Conservation (phyloP, 257 asterid genomes). For the Buddleja alternifolia region DNA sequence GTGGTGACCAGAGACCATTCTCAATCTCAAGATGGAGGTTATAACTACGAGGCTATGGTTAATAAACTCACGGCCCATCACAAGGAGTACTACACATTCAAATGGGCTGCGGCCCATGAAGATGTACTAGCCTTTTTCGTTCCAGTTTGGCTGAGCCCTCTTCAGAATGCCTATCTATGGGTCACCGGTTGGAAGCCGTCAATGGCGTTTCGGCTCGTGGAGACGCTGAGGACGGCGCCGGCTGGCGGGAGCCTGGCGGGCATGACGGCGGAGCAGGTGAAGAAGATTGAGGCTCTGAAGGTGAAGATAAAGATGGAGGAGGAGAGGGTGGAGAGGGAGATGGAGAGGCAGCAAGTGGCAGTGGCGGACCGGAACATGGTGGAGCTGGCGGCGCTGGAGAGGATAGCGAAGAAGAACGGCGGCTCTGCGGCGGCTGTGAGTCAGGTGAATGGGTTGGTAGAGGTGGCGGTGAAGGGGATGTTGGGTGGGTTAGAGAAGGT, state of each 20-base stretch:
- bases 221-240: constrained; percentile 25
- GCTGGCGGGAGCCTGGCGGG: neutral
- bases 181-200: constrained; percentile 84
- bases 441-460: constrained; percentile 41
- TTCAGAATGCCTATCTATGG: constrained; percentile 57
- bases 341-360: constrained; percentile 76
- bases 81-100: constrained; percentile 57
- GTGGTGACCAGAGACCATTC: neutral
- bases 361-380: constrained; percentile 61
- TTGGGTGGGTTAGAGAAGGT: constrained; percentile 51
- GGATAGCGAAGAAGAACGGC: neutral
- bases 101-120: constrained; percentile 66
- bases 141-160: constrained; percentile 63
- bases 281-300: constrained; percentile 43
- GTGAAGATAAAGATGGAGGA: constrained; percentile 55
- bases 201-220: constrained; percentile 46
- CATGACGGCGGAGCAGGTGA: constrained; percentile 45
- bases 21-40: constrained; percentile 1
- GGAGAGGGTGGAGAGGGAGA: constrained; percentile 66
- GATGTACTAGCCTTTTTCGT: constrained; percentile 56
- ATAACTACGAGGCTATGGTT: constrained; percentile 24
- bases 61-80: constrained; percentile 60
- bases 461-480: constrained; percentile 40
- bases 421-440: neutral
- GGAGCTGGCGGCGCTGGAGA: constrained; percentile 43